A percentile compares a stretch with the other conserved stretches of the same genome.
These are phyloP conservation scores for Malus hybrid DNA, from an alignment of 331 rosid genomes.

Conservation along the genomic window DNA sequence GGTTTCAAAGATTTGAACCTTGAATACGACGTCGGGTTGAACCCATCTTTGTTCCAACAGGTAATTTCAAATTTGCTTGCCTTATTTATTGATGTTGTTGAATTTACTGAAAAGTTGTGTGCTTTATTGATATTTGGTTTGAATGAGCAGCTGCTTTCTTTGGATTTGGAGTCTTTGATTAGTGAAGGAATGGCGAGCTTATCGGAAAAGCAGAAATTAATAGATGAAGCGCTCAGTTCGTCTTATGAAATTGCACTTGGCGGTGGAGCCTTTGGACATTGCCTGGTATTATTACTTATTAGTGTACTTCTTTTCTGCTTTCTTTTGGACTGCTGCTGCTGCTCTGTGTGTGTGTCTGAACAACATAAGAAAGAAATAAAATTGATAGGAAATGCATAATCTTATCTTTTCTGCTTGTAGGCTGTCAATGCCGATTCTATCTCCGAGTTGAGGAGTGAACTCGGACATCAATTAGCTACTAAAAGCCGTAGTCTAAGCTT, in stretches of 20 bases:
- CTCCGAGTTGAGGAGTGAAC: slow-evolving; percentile 70
- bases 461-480: slow-evolving; percentile 75
- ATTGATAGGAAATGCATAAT: too few species aligned
- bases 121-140: neutral
- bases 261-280: slow-evolving; percentile 57
- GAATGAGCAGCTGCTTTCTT: slow-evolving; percentile 47
- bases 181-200: slow-evolving; percentile 54
- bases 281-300: slow-evolving; percentile 39
- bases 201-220: slow-evolving; percentile 52
- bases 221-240: slow-evolving; percentile 44
- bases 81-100: neutral
- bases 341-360: neutral
- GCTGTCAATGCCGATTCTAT: slow-evolving; percentile 67
- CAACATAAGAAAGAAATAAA: too few species aligned
- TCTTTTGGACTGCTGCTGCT: neutral
- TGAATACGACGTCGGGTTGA: slow-evolving; percentile 42
- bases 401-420: slow-evolving; percentile 28
- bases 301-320: neutral
- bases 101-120: neutral
- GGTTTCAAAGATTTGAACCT: slow-evolving; percentile 67
- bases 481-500: slow-evolving; percentile 58
- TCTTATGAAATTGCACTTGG: slow-evolving; percentile 63
- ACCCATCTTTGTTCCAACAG: slow-evolving; percentile 61
- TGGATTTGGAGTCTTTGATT: slow-evolving; percentile 56
- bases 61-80: slow-evolving; percentile 18